Percentiles rank a stretch among this genome's conserved stretches.
phyloP scores from a whole-genome alignment of 2,329 filamentous ascomycete genomes.

The Fusarium pseudonygamai region DNA sequence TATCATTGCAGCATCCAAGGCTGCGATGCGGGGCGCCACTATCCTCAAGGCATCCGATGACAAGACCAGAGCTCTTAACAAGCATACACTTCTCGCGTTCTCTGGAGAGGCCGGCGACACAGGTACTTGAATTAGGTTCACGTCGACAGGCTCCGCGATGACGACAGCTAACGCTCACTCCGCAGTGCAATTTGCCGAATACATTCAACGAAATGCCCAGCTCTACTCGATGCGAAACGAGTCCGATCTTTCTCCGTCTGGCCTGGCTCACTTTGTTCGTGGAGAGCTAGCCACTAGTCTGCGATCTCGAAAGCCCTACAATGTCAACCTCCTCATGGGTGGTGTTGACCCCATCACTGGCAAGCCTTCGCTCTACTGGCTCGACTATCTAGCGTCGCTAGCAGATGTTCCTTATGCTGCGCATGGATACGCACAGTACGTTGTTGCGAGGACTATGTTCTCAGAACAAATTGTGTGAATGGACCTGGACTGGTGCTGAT shows the following conservation, averaged over 20 bases:
- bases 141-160: constrained; percentile 6
- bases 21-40: constrained; percentile 95
- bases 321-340: constrained; percentile 93
- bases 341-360: constrained; percentile 92
- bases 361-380: constrained; percentile 94
- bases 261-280: constrained; percentile 91
- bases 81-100: constrained; percentile 94
- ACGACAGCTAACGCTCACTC: constrained; percentile 35
- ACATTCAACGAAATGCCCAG: constrained; percentile 97
- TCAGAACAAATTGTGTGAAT: not conserved
- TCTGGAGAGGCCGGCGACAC: constrained; percentile 97
- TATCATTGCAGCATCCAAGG: constrained; percentile 96
- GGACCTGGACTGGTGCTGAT: constrained; percentile 35
- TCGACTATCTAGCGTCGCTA: constrained; percentile 92
- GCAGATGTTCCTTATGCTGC: constrained; percentile 93
- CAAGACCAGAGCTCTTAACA: constrained; percentile 93
- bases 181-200: constrained; percentile 98
- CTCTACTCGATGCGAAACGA: constrained; percentile 99
- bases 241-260: constrained; percentile 87
- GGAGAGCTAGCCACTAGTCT: constrained; percentile 91
- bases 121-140: constrained; percentile 59
- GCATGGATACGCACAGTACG: constrained; percentile 96
- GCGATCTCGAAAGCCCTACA: constrained; percentile 93
- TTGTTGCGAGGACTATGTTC: constrained; percentile 8
- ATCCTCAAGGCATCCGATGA: constrained; percentile 95